phyloP scores from a whole-genome alignment of 768 basidiomycete genomes.

The Phanerochaete sordida region DNA sequence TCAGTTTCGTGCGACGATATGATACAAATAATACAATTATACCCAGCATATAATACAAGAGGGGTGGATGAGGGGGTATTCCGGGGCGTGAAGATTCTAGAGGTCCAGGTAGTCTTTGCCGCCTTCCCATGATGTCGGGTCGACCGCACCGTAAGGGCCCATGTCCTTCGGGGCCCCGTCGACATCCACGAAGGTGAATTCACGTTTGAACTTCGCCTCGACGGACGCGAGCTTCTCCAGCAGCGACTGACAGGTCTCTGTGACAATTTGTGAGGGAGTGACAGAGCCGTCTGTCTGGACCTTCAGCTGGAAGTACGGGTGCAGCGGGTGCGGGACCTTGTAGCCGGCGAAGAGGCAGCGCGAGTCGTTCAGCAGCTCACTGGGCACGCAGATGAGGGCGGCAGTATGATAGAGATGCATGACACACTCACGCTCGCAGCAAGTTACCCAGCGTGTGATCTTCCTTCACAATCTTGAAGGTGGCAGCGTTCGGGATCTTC shows the following conservation, averaged over 20 bases:
- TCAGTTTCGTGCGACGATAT: background rate
- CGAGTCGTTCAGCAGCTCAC: constrained; percentile 87
- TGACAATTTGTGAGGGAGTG: constrained; percentile 79
- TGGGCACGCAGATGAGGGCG: constrained; percentile 26
- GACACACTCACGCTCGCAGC: constrained; percentile 79
- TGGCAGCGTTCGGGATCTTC: constrained; percentile 96
- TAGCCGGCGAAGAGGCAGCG: constrained; percentile 94
- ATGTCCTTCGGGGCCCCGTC: constrained; percentile 20
- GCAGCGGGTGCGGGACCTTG: constrained; percentile 95
- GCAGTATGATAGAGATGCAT: background rate
- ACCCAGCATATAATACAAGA: constrained; percentile 6
- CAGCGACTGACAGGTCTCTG: constrained; percentile 79
- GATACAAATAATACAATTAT: background rate
- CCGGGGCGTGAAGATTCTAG: background rate
- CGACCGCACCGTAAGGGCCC: constrained; percentile 26
- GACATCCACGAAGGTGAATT: constrained; percentile 74
- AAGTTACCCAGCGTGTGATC: constrained; percentile 97
- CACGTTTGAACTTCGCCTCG: constrained; percentile 76
- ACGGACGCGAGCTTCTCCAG: constrained; percentile 59
- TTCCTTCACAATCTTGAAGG: constrained; percentile 91
- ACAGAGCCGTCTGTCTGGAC: constrained; percentile 89
- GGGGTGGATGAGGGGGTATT: background rate
- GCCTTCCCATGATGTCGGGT: background rate
- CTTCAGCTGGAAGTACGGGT: constrained; percentile 92
- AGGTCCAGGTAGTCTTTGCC: constrained; percentile 15